These are phyloP conservation scores for Aspergillus kassunensis DNA, from an alignment of 495 filamentous ascomycete genomes.

Conservation along the genomic window DNA sequence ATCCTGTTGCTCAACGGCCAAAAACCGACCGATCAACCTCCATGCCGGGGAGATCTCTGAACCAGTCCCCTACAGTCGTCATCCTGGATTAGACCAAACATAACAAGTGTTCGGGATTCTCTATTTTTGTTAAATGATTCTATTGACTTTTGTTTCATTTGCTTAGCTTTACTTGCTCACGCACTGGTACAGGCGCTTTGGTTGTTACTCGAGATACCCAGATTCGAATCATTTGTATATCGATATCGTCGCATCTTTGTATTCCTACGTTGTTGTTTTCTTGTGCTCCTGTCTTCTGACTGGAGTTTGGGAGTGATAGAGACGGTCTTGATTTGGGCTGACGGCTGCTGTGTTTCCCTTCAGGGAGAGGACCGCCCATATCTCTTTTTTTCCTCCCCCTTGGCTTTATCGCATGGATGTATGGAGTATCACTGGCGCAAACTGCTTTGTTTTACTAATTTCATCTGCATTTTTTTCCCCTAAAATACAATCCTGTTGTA, in stretches of 20 bases:
- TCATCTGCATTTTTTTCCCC: too few species aligned
- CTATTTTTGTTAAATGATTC: not conserved
- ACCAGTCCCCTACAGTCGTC: constrained; percentile 25
- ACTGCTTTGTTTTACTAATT: too few species aligned
- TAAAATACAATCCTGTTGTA: too few species aligned
- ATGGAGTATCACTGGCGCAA: too few species aligned
- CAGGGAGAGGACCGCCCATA: too few species aligned
- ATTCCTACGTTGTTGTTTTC: not conserved
- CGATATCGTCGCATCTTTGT: not conserved
- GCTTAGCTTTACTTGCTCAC: not conserved
- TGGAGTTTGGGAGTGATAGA: too few species aligned
- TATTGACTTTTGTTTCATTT: not conserved
- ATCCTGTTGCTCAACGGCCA: constrained; percentile 9
- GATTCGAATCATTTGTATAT: not conserved
- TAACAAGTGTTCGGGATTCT: too few species aligned
- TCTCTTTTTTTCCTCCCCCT: too few species aligned
- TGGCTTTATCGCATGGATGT: too few species aligned
- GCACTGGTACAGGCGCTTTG: constrained; percentile 6
- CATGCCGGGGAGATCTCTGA: not conserved
- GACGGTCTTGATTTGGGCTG: too few species aligned
- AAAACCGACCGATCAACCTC: constrained; percentile 12
- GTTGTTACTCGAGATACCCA: constrained; percentile 16
- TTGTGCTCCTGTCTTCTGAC: not conserved
- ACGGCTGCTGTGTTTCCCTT: too few species aligned
- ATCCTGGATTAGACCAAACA: constrained; percentile 26